phyloP scores from a whole-genome alignment of 805 yeast species.

The Metschnikowia borealis region DNA sequence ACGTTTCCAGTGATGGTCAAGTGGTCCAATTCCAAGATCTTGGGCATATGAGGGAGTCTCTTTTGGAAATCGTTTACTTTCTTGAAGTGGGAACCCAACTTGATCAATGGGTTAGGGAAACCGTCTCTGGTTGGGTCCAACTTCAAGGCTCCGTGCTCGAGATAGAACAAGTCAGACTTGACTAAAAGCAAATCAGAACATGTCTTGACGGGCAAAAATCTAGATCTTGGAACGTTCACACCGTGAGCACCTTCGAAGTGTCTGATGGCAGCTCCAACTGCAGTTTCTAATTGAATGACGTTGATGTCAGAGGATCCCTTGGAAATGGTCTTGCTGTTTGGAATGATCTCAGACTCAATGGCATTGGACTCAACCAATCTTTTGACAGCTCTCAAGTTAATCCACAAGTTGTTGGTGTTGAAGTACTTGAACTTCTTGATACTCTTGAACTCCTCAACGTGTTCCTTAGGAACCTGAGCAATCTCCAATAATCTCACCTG shows the following conservation, averaged over 20 bases:
- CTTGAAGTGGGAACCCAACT: slow-evolving; percentile 94
- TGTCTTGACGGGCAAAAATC: slow-evolving; percentile 97
- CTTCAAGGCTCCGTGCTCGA: slow-evolving; percentile 87
- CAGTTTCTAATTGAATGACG: slow-evolving; percentile 95
- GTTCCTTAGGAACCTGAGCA: slow-evolving; percentile 98
- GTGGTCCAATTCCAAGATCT: slow-evolving; percentile 93
- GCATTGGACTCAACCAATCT: slow-evolving; percentile 81
- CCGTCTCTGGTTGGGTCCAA: slow-evolving; percentile 84
- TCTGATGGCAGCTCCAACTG: slow-evolving; percentile 98
- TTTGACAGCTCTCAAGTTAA: slow-evolving; percentile 90
- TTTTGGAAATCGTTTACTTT: slow-evolving; percentile 88
- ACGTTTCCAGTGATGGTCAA: slow-evolving; percentile 97
- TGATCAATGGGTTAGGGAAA: slow-evolving; percentile 88
- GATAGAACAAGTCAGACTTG: slow-evolving; percentile 86
- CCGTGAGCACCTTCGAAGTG: slow-evolving; percentile 95
- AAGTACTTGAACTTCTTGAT: slow-evolving; percentile 97
- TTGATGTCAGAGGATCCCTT: slow-evolving; percentile 74
- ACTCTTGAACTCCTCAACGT: slow-evolving; percentile 95
- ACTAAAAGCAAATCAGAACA: slow-evolving; percentile 92
- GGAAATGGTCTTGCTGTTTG: slow-evolving; percentile 81
- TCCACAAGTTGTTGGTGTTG: slow-evolving; percentile 98
- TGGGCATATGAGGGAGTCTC: slow-evolving; percentile 93
- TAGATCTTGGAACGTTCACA: slow-evolving; percentile 95
- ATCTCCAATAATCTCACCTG: slow-evolving; percentile 91
- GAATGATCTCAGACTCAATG: slow-evolving; percentile 89